Evolutionary conservation across 495 filamentous ascomycete genomes (phyloP).

Genomic region (Neurospora hispaniola): DNA sequence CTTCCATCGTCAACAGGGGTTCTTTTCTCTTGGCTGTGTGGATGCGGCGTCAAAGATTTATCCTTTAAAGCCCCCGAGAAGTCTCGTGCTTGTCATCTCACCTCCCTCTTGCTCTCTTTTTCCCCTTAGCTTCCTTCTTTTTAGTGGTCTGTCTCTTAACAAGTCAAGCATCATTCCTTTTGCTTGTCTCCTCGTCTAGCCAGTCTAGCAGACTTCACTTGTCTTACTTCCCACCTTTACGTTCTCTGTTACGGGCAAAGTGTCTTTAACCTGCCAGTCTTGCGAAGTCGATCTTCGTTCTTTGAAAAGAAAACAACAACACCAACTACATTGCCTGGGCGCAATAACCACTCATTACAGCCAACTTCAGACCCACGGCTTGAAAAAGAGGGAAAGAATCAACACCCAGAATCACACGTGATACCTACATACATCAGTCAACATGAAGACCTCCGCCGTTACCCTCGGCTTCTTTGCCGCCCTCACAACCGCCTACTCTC

Average conservation of each 20-base stretch:
- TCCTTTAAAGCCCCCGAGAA: slow-evolving; percentile 12
- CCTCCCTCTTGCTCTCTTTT: slow-evolving; percentile 9
- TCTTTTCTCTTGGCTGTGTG: neutral
- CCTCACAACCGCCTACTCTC: slow-evolving; percentile 30
- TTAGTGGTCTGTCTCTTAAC: slow-evolving; percentile 17
- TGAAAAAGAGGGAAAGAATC: slow-evolving; percentile 5
- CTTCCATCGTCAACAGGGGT: neutral
- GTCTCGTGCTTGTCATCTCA: slow-evolving; percentile 3
- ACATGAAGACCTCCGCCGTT: slow-evolving; percentile 38
- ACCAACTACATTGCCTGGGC: slow-evolving; percentile 10
- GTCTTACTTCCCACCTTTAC: slow-evolving; percentile 19
- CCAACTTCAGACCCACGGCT: neutral
- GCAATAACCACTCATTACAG: slow-evolving; percentile 6
- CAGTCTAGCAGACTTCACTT: slow-evolving; percentile 23
- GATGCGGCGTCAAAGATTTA: neutral
- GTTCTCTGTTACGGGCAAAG: slow-evolving; percentile 26
- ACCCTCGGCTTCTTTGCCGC: slow-evolving; percentile 35
- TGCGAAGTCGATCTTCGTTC: slow-evolving; percentile 42
- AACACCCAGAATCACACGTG: neutral
- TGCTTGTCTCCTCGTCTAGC: slow-evolving; percentile 21
- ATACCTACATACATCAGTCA: slow-evolving; percentile 13
- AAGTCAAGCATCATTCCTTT: slow-evolving; percentile 25
- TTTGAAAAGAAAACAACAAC: slow-evolving; percentile 7
- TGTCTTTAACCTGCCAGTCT: slow-evolving; percentile 29
- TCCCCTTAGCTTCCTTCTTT: slow-evolving; percentile 10